These are phyloP conservation scores for Schwanniomyces vanrijiae DNA, from an alignment of 805 yeast species.

Conservation along the genomic window DNA sequence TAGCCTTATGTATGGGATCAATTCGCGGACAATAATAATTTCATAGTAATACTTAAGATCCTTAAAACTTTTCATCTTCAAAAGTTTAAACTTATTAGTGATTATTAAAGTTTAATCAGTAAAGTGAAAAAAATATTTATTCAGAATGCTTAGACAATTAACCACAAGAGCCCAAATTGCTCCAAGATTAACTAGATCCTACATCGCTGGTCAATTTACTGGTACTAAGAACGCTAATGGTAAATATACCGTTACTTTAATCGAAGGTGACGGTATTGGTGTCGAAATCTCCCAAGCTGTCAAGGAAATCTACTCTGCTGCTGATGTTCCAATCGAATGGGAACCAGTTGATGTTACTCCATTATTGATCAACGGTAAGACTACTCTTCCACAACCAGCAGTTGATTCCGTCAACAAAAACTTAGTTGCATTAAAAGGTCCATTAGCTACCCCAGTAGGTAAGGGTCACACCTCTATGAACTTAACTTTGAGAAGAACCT, in stretches of 20 bases:
- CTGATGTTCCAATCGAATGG: conserved; percentile 95
- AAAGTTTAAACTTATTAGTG: neutral
- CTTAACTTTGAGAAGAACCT: conserved; percentile 95
- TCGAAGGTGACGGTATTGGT: conserved; percentile 99
- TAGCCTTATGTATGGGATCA: conserved; percentile 3
- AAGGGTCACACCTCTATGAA: conserved; percentile 98
- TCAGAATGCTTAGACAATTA: conserved; percentile 35
- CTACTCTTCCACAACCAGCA: conserved; percentile 90
- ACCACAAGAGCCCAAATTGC: conserved; percentile 21
- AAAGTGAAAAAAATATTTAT: neutral
- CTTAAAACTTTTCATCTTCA: conserved; percentile 2
- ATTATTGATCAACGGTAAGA: conserved; percentile 83
- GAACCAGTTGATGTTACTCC: conserved; percentile 97
- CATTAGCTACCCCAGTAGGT: conserved; percentile 97
- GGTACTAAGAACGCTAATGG: conserved; percentile 72
- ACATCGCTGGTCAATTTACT: conserved; percentile 66
- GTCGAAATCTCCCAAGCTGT: conserved; percentile 93
- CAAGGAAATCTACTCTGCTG: conserved; percentile 89
- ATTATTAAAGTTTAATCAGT: neutral
- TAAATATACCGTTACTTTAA: conserved; percentile 88
- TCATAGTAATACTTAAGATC: conserved; percentile 1
- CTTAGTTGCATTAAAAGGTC: conserved; percentile 96
- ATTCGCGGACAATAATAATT: conserved; percentile 2
- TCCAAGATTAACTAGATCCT: conserved; percentile 39
- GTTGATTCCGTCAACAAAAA: conserved; percentile 90